These are phyloP conservation scores for Pseudophaeomoniella oleicola DNA, from an alignment of 2,329 filamentous ascomycete genomes.

Conservation along the genomic window DNA sequence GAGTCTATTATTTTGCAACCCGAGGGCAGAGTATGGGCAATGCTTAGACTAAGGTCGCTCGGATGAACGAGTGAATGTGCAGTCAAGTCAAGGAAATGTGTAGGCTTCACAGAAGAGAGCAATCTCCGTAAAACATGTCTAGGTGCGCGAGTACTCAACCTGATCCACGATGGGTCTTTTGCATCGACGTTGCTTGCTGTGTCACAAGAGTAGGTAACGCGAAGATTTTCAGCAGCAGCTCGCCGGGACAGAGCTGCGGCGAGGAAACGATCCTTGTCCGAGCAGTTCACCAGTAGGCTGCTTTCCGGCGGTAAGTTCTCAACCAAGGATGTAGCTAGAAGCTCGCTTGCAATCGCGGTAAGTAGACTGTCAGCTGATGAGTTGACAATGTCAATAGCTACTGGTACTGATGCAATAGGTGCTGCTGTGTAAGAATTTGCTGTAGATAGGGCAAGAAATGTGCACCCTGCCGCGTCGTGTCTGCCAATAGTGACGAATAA, in stretches of 20 bases:
- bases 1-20: neutral
- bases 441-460: neutral
- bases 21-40: neutral
- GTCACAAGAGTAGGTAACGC: neutral
- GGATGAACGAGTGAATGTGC: too few relatives aligned
- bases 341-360: neutral
- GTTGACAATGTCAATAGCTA: neutral
- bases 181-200: neutral
- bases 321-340: neutral
- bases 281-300: neutral
- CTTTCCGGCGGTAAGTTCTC: neutral
- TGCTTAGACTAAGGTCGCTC: neutral
- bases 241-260: neutral
- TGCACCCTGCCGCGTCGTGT: neutral
- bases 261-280: neutral
- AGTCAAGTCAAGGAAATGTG: slow-evolving; percentile 1
- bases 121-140: neutral
- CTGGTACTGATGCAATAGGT: neutral
- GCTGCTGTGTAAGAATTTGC: neutral
- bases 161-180: neutral
- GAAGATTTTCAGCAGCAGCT: neutral
- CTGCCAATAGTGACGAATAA: neutral
- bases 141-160: neutral
- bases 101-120: neutral
- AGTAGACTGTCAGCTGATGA: neutral